phyloP scores from a whole-genome alignment of 768 basidiomycete genomes.

The Dentipellis fragilis region DNA sequence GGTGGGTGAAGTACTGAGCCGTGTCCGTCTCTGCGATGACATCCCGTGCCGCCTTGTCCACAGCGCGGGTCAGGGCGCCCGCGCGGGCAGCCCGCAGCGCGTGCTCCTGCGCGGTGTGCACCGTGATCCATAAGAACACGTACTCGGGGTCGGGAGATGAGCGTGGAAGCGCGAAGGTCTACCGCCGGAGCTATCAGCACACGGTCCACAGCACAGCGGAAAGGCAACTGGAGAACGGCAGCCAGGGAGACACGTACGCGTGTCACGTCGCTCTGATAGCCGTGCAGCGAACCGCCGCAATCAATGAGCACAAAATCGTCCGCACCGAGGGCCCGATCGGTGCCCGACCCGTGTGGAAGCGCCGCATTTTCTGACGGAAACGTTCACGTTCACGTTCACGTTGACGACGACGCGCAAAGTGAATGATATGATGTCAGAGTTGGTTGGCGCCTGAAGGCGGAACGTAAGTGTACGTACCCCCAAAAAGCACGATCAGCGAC shows the following conservation, averaged over 20 bases:
- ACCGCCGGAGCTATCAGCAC: background rate
- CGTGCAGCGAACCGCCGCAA: constrained; percentile 58
- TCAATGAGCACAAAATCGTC: constrained; percentile 71
- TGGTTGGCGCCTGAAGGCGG: background rate
- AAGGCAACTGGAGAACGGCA: background rate
- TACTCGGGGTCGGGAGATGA: constrained; percentile 39
- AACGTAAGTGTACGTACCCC: constrained; percentile 36
- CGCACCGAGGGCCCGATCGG: constrained; percentile 45
- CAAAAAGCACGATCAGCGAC: constrained; percentile 65
- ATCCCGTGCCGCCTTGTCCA: constrained; percentile 54
- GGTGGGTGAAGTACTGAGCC: constrained; percentile 64
- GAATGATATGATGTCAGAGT: too few relatives aligned
- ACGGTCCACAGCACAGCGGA: background rate
- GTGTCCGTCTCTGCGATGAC: constrained; percentile 34
- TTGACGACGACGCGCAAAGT: too few relatives aligned
- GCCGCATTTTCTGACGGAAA: constrained; percentile 63
- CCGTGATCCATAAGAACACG: constrained; percentile 47
- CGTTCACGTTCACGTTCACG: too few relatives aligned
- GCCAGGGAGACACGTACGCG: constrained; percentile 35
- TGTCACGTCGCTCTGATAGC: constrained; percentile 72
- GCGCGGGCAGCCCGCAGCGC: constrained; percentile 39
- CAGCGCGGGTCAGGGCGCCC: constrained; percentile 38
- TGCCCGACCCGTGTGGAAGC: constrained; percentile 74
- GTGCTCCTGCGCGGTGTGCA: constrained; percentile 50
- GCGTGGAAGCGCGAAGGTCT: constrained; percentile 58